Evolutionary conservation across 129 eudicot genomes (phyloP).

Genomic region (Apium graveolens): DNA sequence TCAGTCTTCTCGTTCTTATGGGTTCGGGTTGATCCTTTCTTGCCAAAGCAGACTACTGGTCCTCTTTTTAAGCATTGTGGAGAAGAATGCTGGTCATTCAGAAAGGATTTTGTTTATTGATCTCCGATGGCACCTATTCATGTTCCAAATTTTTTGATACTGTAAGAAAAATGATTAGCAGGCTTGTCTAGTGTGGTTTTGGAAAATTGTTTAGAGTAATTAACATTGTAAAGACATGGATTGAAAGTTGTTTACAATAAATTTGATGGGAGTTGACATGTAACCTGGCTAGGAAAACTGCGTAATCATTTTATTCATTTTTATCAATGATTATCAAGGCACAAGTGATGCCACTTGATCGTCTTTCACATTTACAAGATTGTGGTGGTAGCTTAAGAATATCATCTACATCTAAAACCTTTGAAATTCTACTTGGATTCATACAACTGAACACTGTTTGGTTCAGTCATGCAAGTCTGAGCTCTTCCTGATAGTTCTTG

Average conservation of each 20-base stretch:
- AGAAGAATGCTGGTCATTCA: too few species aligned
- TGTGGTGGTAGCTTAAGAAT: not conserved
- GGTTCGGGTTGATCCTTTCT: too few species aligned
- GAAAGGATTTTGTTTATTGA: too few species aligned
- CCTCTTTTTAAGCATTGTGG: too few species aligned
- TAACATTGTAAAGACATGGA: too few species aligned
- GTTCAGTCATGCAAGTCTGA: conserved; percentile 26
- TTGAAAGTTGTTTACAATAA: not conserved
- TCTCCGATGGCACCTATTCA: too few species aligned
- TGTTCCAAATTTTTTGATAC: too few species aligned
- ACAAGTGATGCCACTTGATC: not conserved
- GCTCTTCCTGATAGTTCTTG: conserved; percentile 54
- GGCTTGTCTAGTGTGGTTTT: too few species aligned
- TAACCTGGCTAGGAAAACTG: not conserved
- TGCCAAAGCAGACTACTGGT: too few species aligned
- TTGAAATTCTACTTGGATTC: conserved; percentile 21
- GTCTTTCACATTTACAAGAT: not conserved
- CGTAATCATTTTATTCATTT: not conserved
- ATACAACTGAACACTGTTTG: conserved; percentile 25
- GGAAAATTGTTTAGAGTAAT: too few species aligned
- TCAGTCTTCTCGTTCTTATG: too few species aligned
- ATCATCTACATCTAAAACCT: conserved; percentile 20
- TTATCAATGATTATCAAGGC: not conserved
- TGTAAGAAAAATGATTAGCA: too few species aligned
- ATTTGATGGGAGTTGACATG: not conserved